Evolutionary conservation across 257 asterid species (phyloP).

Genomic region (Solanum virginianum): DNA sequence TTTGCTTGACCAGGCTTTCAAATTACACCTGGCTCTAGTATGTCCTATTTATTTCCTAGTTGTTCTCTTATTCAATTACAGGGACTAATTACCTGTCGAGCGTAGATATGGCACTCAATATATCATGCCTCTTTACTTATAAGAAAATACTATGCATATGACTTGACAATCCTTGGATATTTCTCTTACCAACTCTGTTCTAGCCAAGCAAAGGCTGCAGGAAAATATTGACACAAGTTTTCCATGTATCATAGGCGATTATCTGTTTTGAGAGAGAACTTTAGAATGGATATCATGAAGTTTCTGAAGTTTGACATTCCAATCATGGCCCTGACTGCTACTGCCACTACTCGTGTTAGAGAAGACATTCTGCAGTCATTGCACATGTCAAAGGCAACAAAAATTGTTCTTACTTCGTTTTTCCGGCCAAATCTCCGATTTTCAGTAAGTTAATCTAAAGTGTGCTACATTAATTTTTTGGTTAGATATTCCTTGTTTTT

Average conservation of each 20-base stretch:
- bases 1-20: background rate
- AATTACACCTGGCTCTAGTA: background rate
- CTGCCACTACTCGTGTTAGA: constrained; percentile 59
- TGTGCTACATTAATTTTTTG: background rate
- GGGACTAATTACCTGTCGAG: background rate
- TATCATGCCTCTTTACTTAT: background rate
- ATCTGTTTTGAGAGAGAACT: constrained; percentile 53
- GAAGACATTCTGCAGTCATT: constrained; percentile 71
- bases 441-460: constrained; percentile 31
- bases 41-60: background rate
- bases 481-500: background rate
- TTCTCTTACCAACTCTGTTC: background rate
- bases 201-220: background rate
- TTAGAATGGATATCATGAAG: constrained; percentile 37
- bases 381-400: constrained; percentile 39
- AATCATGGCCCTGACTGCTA: constrained; percentile 72
- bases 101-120: background rate
- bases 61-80: background rate
- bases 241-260: constrained; percentile 34
- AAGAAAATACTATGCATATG: background rate
- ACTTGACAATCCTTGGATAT: background rate
- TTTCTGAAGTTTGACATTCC: constrained; percentile 64
- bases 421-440: constrained; percentile 71
- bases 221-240: background rate
- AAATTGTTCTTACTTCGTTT: constrained; percentile 52